Evolutionary conservation across 163 green algal species (phyloP), one percentile per base, ranked within the genome.

Genomic region (Trebouxia gelatinosa): DNA sequence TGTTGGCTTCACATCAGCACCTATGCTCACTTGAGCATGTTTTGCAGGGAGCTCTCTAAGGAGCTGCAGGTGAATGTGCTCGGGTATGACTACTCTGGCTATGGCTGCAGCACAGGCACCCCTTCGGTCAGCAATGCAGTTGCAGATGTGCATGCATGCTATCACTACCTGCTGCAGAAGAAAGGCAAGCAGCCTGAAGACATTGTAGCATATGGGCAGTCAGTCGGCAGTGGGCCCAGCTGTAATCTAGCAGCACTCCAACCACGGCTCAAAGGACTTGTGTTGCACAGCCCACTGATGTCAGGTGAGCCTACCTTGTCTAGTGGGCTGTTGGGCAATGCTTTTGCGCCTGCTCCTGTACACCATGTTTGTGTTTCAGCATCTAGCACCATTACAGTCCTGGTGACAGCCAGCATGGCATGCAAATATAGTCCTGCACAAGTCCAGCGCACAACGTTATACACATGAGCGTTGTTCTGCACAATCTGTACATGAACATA

Each of bases 171-270:
- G 70, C 67, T 78, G 29, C 19, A 28, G 19, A 38, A 70, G 28
- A 40, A 82, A 13, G 82, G 82, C 37, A 84, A 85, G 34, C 35
- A 59, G 40, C 75, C 77, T 26, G 70, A 83, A 6, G 84, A 92
- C 26, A 87, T 95, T 28, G 81, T 97, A 40, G 81, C 96, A 62
- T 97, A 96, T 75, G 93, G 67, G 21, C 78, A 83, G 78, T 81
- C 64, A 19, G 90, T 94, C 0, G 91, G 91, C 66, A 89, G 75
- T 17, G 92, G 91, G 0, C 93, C 93, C 23, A 93, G 90, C 7
- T 86, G 87, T 21, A 85, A 90, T 76, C 80, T 96, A 37, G 93
- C 78, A 0, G 80, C 92, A 6, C 43, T 85, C 31, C 65, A 82
- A 34, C 77, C 83, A 19, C 78, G 84, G 11, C 46, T 97, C 16